These are phyloP conservation scores for Solanum hybrid DNA, from an alignment of 305 asterid genomes.

Conservation along the genomic window DNA sequence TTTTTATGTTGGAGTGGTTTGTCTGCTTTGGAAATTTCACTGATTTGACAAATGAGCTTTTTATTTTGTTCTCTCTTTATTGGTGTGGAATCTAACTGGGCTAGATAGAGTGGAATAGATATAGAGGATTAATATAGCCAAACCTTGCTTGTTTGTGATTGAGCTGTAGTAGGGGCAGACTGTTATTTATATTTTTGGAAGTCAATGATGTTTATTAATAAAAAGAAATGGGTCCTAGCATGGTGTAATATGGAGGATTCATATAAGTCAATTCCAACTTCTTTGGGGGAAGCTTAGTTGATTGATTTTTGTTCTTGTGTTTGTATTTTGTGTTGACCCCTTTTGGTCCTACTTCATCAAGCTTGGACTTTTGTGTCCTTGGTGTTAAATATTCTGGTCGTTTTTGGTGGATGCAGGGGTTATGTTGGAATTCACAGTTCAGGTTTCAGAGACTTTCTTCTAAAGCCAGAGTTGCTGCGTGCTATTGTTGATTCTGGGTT, in stretches of 20 bases:
- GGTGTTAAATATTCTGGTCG: background rate
- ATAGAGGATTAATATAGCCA: background rate
- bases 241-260: background rate
- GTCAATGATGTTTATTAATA: background rate
- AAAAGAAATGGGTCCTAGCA: background rate
- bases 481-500: constrained; percentile 93
- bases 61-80: background rate
- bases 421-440: constrained; percentile 93
- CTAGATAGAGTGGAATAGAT: background rate
- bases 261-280: background rate
- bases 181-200: background rate
- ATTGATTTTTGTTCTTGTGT: too few relatives aligned
- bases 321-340: too few relatives aligned
- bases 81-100: background rate
- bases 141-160: background rate
- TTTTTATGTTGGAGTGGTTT: background rate
- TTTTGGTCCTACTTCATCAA: too few relatives aligned
- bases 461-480: constrained; percentile 87
- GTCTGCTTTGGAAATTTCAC: background rate
- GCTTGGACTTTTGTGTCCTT: background rate
- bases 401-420: constrained; percentile 36
- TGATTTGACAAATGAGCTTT: background rate
- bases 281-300: too few relatives aligned
- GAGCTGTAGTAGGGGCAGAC: background rate
- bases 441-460: constrained; percentile 87